phyloP scores from a whole-genome alignment of 2,329 filamentous ascomycete species.

The Microdochium trichocladiopsis region DNA sequence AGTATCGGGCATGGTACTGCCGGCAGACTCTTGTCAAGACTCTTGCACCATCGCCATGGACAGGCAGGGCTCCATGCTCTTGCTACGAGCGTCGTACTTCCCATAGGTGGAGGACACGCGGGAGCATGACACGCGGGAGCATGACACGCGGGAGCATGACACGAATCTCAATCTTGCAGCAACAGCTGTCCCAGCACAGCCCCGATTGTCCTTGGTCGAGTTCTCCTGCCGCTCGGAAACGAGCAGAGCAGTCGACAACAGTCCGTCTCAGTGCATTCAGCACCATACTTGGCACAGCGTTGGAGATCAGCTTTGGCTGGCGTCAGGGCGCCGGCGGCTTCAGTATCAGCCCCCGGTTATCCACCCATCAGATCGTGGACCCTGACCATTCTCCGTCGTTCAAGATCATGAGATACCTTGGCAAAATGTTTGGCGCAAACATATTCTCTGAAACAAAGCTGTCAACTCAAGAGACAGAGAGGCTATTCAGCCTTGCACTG shows the following conservation, averaged over 20 bases:
- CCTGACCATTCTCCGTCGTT: neutral
- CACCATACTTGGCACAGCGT: neutral
- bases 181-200: neutral
- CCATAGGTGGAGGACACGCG: too few relatives aligned
- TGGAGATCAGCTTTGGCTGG: neutral
- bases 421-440: too few relatives aligned
- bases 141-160: neutral
- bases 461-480: neutral
- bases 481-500: neutral
- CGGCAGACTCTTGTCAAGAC: neutral
- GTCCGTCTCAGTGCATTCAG: neutral
- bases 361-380: neutral
- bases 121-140: neutral
- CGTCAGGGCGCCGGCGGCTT: neutral
- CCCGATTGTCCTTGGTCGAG: neutral
- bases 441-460: neutral
- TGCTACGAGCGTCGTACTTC: neutral
- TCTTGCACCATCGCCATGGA: neutral
- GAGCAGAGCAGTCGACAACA: neutral
- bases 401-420: too few relatives aligned
- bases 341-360: neutral
- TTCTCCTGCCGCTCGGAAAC: neutral
- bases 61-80: neutral
- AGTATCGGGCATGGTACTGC: neutral
- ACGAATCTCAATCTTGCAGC: neutral